These are phyloP conservation scores for Globisporangium recalcitrans DNA, from an alignment of 352 stramenopile species.

Conservation along the genomic window DNA sequence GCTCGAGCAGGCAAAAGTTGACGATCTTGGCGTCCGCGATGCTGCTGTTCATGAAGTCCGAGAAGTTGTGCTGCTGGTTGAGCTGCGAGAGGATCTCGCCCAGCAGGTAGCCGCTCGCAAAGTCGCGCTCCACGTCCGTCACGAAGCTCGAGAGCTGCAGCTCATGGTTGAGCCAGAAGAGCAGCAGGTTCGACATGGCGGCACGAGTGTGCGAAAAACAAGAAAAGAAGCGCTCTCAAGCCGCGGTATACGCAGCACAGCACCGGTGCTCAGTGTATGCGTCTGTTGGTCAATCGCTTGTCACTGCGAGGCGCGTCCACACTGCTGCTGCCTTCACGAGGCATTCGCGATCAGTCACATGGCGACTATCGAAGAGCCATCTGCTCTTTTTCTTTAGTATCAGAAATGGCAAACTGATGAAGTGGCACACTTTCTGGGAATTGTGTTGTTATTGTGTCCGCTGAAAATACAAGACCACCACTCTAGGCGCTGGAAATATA, in stretches of 20 bases:
- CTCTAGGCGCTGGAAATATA: constrained; percentile 1
- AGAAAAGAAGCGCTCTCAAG: too few relatives aligned
- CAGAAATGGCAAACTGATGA: not conserved
- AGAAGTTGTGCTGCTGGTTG: constrained; percentile 88
- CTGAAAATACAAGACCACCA: not conserved
- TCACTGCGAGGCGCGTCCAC: not conserved
- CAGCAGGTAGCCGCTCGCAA: constrained; percentile 82
- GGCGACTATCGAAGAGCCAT: not conserved
- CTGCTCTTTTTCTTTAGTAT: too few relatives aligned
- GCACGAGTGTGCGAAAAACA: too few relatives aligned
- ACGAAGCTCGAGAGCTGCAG: constrained; percentile 62
- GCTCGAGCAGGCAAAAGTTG: constrained; percentile 88
- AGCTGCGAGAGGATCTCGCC: constrained; percentile 80
- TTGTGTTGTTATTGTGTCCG: not conserved
- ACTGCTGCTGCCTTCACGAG: not conserved
- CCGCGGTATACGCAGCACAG: too few relatives aligned
- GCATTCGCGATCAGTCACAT: constrained; percentile 5
- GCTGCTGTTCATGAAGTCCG: constrained; percentile 66
- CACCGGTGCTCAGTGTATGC: too few relatives aligned
- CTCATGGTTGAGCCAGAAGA: constrained; percentile 82
- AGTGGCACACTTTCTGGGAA: too few relatives aligned
- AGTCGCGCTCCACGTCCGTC: constrained; percentile 64
- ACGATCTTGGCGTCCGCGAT: constrained; percentile 80
- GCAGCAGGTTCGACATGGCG: constrained; percentile 66
- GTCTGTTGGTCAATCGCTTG: not conserved